Conservation (phyloP, 2,329 filamentous ascomycete species). For the Dryadomyces sulphureus region DNA sequence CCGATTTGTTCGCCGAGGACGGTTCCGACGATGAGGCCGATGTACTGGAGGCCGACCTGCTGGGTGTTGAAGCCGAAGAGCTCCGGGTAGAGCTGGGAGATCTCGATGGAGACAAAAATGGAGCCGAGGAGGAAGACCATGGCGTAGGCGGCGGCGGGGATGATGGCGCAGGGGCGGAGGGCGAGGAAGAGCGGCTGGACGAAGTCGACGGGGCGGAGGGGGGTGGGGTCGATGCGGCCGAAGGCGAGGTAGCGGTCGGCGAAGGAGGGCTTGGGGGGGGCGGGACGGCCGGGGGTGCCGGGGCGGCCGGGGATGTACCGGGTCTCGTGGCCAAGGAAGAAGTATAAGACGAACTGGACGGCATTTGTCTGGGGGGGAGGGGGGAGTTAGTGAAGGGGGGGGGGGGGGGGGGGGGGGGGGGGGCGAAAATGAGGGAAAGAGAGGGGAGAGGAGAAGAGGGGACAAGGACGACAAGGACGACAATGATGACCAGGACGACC, state of each 20-base stretch:
- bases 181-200: constrained; percentile 29
- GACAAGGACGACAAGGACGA: no score
- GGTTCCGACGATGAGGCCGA: constrained; percentile 40
- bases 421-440: not conserved
- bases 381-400: not conserved
- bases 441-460: no score
- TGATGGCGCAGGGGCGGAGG: constrained; percentile 28
- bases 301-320: constrained; percentile 29
- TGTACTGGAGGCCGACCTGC: constrained; percentile 42
- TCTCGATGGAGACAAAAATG: constrained; percentile 40
- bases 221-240: constrained; percentile 35
- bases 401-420: not conserved
- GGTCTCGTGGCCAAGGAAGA: constrained; percentile 40
- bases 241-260: constrained; percentile 28
- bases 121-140: constrained; percentile 41
- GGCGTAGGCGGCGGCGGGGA: constrained; percentile 36
- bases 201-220: constrained; percentile 33
- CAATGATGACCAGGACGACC: no score
- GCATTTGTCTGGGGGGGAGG: constrained; percentile 29
- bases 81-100: constrained; percentile 40
- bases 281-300: constrained; percentile 13
- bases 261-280: constrained; percentile 14
- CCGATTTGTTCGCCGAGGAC: constrained; percentile 44
- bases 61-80: constrained; percentile 42
- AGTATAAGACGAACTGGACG: constrained; percentile 38